Base-by-base conservation (phyloP, 2,329 filamentous ascomycete genomes). In the Talaromyces sp. region DNA sequence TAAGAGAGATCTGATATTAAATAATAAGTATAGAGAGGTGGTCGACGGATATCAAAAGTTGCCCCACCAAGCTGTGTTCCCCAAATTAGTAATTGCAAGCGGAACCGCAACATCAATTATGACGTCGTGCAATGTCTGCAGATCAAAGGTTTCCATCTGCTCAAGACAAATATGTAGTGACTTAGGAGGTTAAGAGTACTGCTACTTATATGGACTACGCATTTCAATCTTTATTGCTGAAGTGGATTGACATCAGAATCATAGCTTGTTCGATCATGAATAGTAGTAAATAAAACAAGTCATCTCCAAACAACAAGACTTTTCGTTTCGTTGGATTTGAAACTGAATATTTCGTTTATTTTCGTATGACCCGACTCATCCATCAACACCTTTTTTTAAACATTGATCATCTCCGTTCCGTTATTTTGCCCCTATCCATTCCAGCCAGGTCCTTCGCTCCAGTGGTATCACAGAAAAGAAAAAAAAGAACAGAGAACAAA, bases 401-500 rank as follows among this genome's bases (percentile, higher is more conserved):
- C 17, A 29, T 21, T n/a, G 14, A 32, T 56, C 52, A 41, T 13
- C 35, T 58, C 32, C 54, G 21, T 31, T 26, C n/a, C 38, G 26
- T 46, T 32, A 31, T 56, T 31, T 53, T 24, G 11, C 43, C 63
- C 60, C 55, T 58, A 59, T 66, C 50, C 46, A 50, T 60, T 19
- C 31, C n/a, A 27, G 35, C 41, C 41, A 27, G 35, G 26, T 56
- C 41, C 19, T 56, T 58, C 62, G 65, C 65, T 64, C 67, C 63
- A 61, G 65, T 70, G 69, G 69, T 72, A 72, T 72, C 70, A 60
- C 56, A 68, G 64, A 63, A 66, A 81, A 79, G 75, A 78, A 58
- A 60, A 63, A 80, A 74, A 32, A 76, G 77, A 74, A 75, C 69
- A 70, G 66, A 67, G 69, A 35, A 35, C 32, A 67, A 65, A 56